Evolutionary conservation across 306 rosid genomes (phyloP).

Genomic region (Medicago ruthenica): DNA sequence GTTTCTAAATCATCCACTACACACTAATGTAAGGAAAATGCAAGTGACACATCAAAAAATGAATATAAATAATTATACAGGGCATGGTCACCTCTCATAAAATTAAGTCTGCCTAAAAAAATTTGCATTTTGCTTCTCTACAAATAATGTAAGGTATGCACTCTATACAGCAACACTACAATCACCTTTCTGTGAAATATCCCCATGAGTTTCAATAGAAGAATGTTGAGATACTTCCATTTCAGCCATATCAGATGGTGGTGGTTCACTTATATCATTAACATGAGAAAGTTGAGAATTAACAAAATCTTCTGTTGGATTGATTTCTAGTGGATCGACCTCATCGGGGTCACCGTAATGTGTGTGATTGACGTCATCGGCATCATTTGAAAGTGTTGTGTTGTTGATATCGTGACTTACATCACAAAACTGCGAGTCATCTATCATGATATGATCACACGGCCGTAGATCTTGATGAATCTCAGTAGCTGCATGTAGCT

Average conservation of each 20-base stretch:
- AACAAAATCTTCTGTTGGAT: conserved; percentile 43
- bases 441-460: conserved; percentile 44
- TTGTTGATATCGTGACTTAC: conserved; percentile 43
- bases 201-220: conserved; percentile 65
- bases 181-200: conserved; percentile 69
- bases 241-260: conserved; percentile 46
- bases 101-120: conserved; percentile 42
- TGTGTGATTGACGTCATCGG: conserved; percentile 45
- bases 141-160: conserved; percentile 46
- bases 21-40: conserved; percentile 31
- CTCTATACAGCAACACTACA: conserved; percentile 69
- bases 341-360: conserved; percentile 41
- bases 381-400: conserved; percentile 35
- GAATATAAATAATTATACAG: conserved; percentile 51
- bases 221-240: conserved; percentile 64
- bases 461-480: conserved; percentile 45
- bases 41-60: conserved; percentile 46
- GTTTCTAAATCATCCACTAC: conserved; percentile 5
- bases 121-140: conserved; percentile 57
- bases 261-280: conserved; percentile 51
- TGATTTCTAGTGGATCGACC: conserved; percentile 36
- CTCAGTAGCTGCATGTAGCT: conserved; percentile 48
- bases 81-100: conserved; percentile 36
- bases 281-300: conserved; percentile 53
- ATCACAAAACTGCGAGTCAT: conserved; percentile 45